Evolutionary conservation across 371 early-diverging fungal species (phyloP), one percentile per base, ranked within the genome.

Genomic region (Mortierella sp.): DNA sequence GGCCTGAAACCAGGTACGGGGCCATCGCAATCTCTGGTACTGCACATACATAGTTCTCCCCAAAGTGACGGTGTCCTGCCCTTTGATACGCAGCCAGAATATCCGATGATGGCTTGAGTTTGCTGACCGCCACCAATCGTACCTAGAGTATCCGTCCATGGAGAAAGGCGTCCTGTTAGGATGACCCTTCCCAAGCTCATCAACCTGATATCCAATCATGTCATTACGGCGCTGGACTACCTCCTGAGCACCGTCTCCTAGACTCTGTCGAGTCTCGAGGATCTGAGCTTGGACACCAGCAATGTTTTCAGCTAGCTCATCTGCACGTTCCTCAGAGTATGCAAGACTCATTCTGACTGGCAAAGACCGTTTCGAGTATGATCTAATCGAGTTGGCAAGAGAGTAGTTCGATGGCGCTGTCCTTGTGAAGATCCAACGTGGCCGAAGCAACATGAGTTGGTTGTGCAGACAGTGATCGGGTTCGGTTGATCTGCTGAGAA

Each of bases 101-200:
- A 76, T 94, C 97, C 14, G 88, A 82, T 3, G 82, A 84, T 12
- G 97, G 96, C 81, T 95, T 96, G 41, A 89, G 89, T 79, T 98
- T 98, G 82, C 93, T 93, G 24, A 97, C 96, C 7, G 97, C 96
- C 2, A 98, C 98, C 42, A 98, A 81, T 0, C 91, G 86, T n/a
- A 79, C 82, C 80, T 84, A 54, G 21, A n/a, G 8, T 50, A 8
- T 8, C n/a, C n/a, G n/a, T n/a, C n/a, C n/a, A n/a, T n/a, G n/a
- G n/a, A n/a, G n/a, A n/a, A n/a, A n/a, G n/a, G n/a, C n/a, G n/a
- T n/a, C n/a, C n/a, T n/a, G n/a, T n/a, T n/a, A n/a, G n/a, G n/a
- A n/a, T n/a, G n/a, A n/a, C n/a, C n/a, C n/a, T n/a, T n/a, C n/a
- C n/a, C n/a, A n/a, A n/a, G n/a, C n/a, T n/a, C n/a, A n/a, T n/a